Evolutionary conservation across 2,329 filamentous ascomycete species (phyloP).

Genomic region (Thielaviopsis populi): DNA sequence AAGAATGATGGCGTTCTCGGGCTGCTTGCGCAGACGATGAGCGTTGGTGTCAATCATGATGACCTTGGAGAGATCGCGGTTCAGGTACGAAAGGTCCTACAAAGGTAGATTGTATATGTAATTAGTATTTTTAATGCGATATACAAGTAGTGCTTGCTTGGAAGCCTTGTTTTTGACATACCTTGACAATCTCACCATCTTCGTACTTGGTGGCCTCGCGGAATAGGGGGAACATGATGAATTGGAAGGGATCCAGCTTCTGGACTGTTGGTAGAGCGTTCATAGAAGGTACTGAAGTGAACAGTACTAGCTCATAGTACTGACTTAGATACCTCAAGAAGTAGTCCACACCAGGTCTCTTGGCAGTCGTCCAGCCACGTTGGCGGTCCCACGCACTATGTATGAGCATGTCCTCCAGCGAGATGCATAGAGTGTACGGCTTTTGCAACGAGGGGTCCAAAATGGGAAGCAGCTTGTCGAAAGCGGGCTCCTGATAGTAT

Average conservation of each 20-base stretch:
- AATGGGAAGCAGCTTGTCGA: constrained; percentile 80
- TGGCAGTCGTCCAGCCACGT: constrained; percentile 88
- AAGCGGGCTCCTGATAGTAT: constrained; percentile 93
- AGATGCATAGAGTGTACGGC: constrained; percentile 84
- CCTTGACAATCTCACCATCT: constrained; percentile 92
- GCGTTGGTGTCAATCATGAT: constrained; percentile 84
- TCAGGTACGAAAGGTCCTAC: constrained; percentile 92
- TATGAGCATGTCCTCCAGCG: constrained; percentile 82
- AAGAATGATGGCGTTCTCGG: constrained; percentile 89
- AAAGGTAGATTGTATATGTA: not conserved
- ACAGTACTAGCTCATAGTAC: constrained; percentile 95
- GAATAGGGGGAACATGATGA: constrained; percentile 90
- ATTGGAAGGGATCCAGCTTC: constrained; percentile 88
- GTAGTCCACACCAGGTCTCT: constrained; percentile 90
- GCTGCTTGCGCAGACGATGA: constrained; percentile 70
- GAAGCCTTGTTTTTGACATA: constrained; percentile 24
- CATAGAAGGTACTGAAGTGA: constrained; percentile 73
- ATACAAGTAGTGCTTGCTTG: too few relatives aligned
- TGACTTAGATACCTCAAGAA: constrained; percentile 93
- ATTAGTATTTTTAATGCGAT: not conserved
- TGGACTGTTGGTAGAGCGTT: constrained; percentile 77
- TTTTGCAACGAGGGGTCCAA: constrained; percentile 64
- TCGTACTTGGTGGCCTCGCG: constrained; percentile 95
- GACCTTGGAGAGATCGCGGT: constrained; percentile 88
- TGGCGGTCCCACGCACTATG: constrained; percentile 91